Evolutionary conservation across 176 grass and related monocot species (phyloP), one percentile per base, ranked within the genome.

Genomic region (Oryza nivara): DNA sequence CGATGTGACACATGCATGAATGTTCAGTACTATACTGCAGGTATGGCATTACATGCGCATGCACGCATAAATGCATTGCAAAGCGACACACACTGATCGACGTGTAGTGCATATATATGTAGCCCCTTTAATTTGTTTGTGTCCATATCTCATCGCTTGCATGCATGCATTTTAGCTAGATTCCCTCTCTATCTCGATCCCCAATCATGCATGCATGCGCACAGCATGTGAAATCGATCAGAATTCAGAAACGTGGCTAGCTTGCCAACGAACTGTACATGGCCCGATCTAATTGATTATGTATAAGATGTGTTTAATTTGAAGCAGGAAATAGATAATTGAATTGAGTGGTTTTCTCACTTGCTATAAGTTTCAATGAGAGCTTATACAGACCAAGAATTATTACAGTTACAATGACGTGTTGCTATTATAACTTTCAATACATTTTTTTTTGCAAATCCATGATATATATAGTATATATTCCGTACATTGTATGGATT

Each of bases 151-250:
- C 30, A 23, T 22, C 58, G 23, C 58, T 63, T 63, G n/a, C 58
- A 63, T 63, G 58, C 58, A 63, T 63, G 58, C 58, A 22, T 63
- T 63, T 63, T 63, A 63, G 20, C 58, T 63, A 63, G 58, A 63
- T 63, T 63, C 58, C 58, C 58, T 63, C n/a, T n/a, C 19, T 20
- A 63, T 63, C 58, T n/a, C 19, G 58, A 63, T 63, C 58, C 58
- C 58, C 58, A 23, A 63, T 22, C n/a, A 63, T 63, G 58, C 19
- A 63, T 63, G n/a, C n/a, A 61, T 63, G 58, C 58, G 20, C 58
- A 10, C 58, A 23, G 3, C 58, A 63, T 63, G 58, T n/a, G 58
- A 23, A 63, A 23, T 28, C 28, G 28, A 28, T 23, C 58, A 63
- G 58, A 23, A 63, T 10, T 23, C 58, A 63, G 58, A 63, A 23